Base-by-base conservation (phyloP, 495 filamentous ascomycete genomes). In the Neurospora sp. region DNA sequence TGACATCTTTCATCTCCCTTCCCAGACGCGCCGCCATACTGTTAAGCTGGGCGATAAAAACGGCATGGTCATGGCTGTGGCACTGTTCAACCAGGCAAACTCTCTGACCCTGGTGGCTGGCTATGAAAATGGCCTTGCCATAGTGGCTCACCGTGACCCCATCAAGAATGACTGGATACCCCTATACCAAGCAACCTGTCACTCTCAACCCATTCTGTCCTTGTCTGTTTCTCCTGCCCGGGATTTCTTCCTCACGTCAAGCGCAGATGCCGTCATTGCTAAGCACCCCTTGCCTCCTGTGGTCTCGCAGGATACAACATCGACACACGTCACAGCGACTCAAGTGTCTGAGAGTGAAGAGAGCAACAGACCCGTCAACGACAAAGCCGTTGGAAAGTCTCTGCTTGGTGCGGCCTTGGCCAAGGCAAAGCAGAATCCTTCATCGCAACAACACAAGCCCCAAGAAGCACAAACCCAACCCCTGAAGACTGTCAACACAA, bases 51-150 rank as follows among this genome's bases (percentile, higher is more conserved):
- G 86, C 5, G 83, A 87, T 35, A 88, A 93, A 69, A 90, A 91
- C 20, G 92, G 96, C 38, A 98, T 98, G 94, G 89, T 95, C 37
- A 98, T 99, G 96, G 89, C 91, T 31, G 82, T 97, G 14, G 83
- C 85, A 5, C 78, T 97, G 10, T 87, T 91, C 73, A 78, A 84
- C 78, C 82, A 81, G n/a, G 68, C 72, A 3, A 40, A 40, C 3
- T 75, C 72, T 20, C 79, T 89, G 0, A 81, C 85, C 18, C 79
- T 96, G 14, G 81, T 89, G 5, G 91, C 90, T n/a, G 96, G 92
- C 42, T 97, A 94, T 82, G 96, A 99, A 82, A 92, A 91, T 75
- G 96, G 96, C 1, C 88, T 92, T 73, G 89, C 90, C 1, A 87
- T 87, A 74, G 87, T 92, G 3, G 89, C 84, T 71, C 78, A 79